Conservation (phyloP, 495 filamentous ascomycete species). For the Penicillium fimorum region DNA sequence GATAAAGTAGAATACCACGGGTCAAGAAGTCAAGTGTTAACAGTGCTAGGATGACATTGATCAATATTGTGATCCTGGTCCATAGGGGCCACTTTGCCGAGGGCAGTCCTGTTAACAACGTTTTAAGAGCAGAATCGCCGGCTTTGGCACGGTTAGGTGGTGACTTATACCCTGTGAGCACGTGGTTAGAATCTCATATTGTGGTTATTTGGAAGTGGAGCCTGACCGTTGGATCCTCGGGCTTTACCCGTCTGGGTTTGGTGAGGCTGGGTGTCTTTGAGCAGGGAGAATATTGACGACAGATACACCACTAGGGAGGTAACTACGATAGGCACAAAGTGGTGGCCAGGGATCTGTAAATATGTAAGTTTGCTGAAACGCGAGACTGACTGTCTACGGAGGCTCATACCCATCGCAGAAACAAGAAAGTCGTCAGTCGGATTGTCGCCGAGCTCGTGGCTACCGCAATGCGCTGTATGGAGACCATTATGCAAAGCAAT, state of each 20-base stretch:
- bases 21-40: slow-evolving; percentile 73
- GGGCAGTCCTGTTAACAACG: slow-evolving; percentile 74
- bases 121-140: slow-evolving; percentile 48
- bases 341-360: slow-evolving; percentile 60
- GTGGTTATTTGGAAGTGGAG: not conserved
- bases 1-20: slow-evolving; percentile 63
- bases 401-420: slow-evolving; percentile 78
- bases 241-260: slow-evolving; percentile 7
- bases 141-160: slow-evolving; percentile 3
- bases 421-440: slow-evolving; percentile 64
- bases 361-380: slow-evolving; percentile 10
- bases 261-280: slow-evolving; percentile 4
- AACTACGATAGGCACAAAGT: slow-evolving; percentile 63
- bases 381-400: not conserved
- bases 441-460: slow-evolving; percentile 60
- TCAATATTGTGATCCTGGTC: slow-evolving; percentile 58
- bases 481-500: slow-evolving; percentile 26
- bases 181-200: not conserved
- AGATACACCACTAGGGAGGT: slow-evolving; percentile 72
- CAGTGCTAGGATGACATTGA: slow-evolving; percentile 66
- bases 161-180: slow-evolving; percentile 6
- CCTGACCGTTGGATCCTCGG: slow-evolving; percentile 6
- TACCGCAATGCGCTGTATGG: slow-evolving; percentile 24
- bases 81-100: slow-evolving; percentile 55
- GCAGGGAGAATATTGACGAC: slow-evolving; percentile 55